phyloP scores from a whole-genome alignment of 1,284 basidiomycete species.

The Trichosporon sp. region DNA sequence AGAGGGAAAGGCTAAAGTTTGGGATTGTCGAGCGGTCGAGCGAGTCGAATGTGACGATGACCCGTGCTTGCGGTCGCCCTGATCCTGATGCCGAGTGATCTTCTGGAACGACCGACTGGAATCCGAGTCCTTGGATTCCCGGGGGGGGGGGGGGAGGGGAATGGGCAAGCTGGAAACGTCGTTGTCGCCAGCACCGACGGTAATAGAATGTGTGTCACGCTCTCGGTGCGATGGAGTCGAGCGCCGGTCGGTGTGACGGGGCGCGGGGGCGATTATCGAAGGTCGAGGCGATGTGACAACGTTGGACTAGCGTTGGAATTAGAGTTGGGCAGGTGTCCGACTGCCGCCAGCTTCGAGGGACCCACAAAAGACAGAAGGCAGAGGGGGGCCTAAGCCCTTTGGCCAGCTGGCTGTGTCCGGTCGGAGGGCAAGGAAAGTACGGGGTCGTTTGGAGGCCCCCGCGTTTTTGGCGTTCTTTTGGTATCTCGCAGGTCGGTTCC shows the following conservation, averaged over 20 bases:
- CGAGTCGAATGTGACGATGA: slow-evolving; percentile 14
- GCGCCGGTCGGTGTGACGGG: neutral
- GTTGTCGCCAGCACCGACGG: neutral
- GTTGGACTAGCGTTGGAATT: slow-evolving; percentile 4
- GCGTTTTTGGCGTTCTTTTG: neutral
- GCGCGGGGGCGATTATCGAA: neutral
- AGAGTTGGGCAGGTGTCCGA: neutral
- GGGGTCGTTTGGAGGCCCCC: neutral
- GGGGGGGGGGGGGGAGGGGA: no score
- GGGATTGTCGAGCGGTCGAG: neutral
- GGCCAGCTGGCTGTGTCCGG: no score
- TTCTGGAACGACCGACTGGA: slow-evolving; percentile 5
- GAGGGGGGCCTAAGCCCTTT: no score
- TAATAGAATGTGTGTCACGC: neutral
- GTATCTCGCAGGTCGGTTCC: neutral
- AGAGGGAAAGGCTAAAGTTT: slow-evolving; percentile 4
- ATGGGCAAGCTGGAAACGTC: neutral
- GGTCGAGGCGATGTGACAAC: neutral
- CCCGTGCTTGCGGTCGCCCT: slow-evolving; percentile 15
- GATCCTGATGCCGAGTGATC: slow-evolving; percentile 7
- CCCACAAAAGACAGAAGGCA: neutral
- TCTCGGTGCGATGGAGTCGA: neutral
- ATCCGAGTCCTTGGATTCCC: neutral
- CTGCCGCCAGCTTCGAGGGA: neutral
- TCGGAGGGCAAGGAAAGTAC: neutral